These are phyloP conservation scores for Neolentinus lepideus DNA, from an alignment of 1,284 basidiomycete species.

Conservation along the genomic window DNA sequence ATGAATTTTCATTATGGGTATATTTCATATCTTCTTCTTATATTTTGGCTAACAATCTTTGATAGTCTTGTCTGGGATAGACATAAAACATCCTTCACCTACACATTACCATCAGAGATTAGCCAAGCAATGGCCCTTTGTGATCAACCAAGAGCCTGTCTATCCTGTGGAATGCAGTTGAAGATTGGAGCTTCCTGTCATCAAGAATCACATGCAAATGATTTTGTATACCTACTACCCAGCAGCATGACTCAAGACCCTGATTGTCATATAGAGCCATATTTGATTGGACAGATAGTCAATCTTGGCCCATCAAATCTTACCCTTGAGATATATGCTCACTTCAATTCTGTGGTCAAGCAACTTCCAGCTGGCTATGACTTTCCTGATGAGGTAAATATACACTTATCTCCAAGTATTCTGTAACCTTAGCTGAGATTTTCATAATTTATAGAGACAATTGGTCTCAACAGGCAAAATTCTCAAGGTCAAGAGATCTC, in stretches of 20 bases:
- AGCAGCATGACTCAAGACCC: background rate
- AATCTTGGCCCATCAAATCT: constrained; percentile 23
- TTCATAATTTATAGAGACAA: constrained; percentile 29
- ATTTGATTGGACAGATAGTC: constrained; percentile 50
- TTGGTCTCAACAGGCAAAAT: constrained; percentile 30
- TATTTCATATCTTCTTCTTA: background rate
- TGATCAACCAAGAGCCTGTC: background rate
- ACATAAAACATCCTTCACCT: background rate
- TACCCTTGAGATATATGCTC: constrained; percentile 32
- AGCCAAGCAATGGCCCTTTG: no score
- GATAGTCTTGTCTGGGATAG: background rate
- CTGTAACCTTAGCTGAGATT: background rate
- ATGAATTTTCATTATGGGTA: background rate
- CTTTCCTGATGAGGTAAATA: constrained; percentile 23
- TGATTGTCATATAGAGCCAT: constrained; percentile 19
- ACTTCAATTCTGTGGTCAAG: constrained; percentile 31
- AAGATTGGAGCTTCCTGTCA: constrained; percentile 24
- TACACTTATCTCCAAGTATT: background rate
- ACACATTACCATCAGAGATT: background rate
- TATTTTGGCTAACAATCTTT: constrained; percentile 2
- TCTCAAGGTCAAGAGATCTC: constrained; percentile 21
- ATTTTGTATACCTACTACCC: constrained; percentile 47
- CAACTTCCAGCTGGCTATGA: background rate
- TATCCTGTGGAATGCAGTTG: background rate
- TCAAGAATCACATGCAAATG: constrained; percentile 43